These are phyloP conservation scores for Pichia sp. DNA, from an alignment of 1,139 yeast species.

Conservation along the genomic window DNA sequence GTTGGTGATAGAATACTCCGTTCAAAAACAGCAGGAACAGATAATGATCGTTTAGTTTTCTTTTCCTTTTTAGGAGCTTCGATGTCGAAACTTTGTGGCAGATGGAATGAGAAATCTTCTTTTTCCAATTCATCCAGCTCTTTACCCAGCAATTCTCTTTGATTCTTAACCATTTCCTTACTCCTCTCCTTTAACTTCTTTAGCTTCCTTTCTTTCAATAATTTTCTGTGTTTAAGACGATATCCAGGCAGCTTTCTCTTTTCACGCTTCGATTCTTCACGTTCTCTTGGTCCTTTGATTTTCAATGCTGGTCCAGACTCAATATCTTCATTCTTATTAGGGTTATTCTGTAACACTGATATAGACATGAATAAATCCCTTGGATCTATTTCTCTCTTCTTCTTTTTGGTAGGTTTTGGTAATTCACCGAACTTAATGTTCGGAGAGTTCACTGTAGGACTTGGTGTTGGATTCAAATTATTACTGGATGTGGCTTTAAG, in stretches of 20 bases:
- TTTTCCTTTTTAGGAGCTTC: background rate
- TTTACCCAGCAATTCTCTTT: constrained; percentile 1
- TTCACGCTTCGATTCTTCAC: constrained; percentile 52
- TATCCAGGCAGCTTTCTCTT: constrained; percentile 24
- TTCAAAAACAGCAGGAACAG: constrained; percentile 8
- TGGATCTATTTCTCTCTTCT: constrained; percentile 61
- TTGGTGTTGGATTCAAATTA: background rate
- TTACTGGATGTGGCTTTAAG: background rate
- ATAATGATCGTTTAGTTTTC: constrained; percentile 10
- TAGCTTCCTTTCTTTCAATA: constrained; percentile 19
- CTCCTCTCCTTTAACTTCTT: constrained; percentile 18
- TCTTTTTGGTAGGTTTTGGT: constrained; percentile 40
- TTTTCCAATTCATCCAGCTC: constrained; percentile 2
- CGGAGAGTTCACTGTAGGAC: constrained; percentile 1
- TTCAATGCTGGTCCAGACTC: constrained; percentile 82
- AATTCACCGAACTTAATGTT: constrained; percentile 41
- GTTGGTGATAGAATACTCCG: background rate
- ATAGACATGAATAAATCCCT: constrained; percentile 83
- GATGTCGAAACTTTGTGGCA: constrained; percentile 3
- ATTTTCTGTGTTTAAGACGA: constrained; percentile 21
- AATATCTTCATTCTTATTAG: constrained; percentile 35
- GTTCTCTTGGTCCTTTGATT: constrained; percentile 75
- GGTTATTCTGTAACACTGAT: constrained; percentile 65
- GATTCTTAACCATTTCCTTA: constrained; percentile 22
- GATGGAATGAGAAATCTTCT: constrained; percentile 2